Percentiles rank a stretch among this genome's conserved stretches.
phyloP scores from a whole-genome alignment of 2,329 filamentous ascomycete species.

The Colletotrichum sp. region DNA sequence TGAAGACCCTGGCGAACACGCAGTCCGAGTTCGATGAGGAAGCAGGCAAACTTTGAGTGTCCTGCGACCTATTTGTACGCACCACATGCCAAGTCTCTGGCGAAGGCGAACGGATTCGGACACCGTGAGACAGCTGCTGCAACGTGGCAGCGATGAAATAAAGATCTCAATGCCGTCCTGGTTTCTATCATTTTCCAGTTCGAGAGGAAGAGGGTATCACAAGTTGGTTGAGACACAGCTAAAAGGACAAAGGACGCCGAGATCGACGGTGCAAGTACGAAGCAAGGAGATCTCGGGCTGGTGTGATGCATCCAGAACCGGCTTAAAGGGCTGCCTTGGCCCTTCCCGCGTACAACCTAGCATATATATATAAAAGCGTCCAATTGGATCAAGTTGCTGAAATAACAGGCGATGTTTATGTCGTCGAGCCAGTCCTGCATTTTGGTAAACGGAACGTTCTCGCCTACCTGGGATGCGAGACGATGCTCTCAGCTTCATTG shows the following conservation, averaged over 20 bases:
- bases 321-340: neutral
- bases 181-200: neutral
- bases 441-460: neutral
- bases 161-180: neutral
- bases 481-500: neutral
- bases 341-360: neutral
- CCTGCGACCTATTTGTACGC: neutral
- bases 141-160: neutral
- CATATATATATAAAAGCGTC: neutral
- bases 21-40: neutral
- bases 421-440: neutral
- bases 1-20: neutral
- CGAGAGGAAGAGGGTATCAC: neutral
- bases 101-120: neutral
- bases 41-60: neutral
- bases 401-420: neutral
- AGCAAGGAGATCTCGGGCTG: neutral
- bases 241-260: neutral
- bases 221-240: neutral
- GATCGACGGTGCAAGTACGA: neutral
- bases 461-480: neutral
- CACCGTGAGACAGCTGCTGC: neutral
- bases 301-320: neutral
- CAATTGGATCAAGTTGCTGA: neutral
- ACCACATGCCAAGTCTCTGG: neutral